Base-by-base conservation (phyloP, 2,329 filamentous ascomycete species). In the Rutstroemia sp. region DNA sequence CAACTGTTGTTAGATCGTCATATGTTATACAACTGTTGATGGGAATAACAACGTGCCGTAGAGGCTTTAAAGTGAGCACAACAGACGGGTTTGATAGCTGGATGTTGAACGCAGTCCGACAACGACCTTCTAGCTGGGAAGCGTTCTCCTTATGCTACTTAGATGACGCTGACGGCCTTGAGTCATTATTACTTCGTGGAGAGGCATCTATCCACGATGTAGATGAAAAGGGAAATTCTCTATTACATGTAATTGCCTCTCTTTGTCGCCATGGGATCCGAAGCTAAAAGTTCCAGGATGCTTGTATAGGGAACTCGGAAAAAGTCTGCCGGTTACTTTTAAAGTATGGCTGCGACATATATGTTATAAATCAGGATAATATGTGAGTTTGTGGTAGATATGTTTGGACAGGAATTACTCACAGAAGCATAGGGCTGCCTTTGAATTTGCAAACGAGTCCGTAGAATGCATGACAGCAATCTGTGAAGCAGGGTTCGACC, bases 131-230 rank as follows among this genome's bases (percentile, higher is more conserved):
- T 12, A 19, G 58, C 46, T 53, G 48, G 0, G 23, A 41, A 16
- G 49, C 54, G 4, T 59, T 58, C 18, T 0, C 2, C n/a, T 21
- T 55, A 25, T 56, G 52, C 34, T 0, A 0, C 5, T 0, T 16
- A 3, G 57, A 54, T 14, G 49, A 58, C 8, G 8, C 25, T 18
- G 23, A 50, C 38, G 54, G 44, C 12, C 54, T 61, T 4, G n/a
- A 42, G 6, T 44, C 23, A 6, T 49, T 61, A 2, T 34, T 61
- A 1, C n/a, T 38, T 44, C 23, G 19, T 7, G 54, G 57, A 1
- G 30, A 58, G 18, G 55, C 59, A 45, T 61, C 54, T 5, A 5
- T 61, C 12, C 52, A 52, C 42, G 57, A 61, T 49, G 14, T 53
- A 4, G n/a, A 56, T 10, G 47, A 49, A 8, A 0, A 7, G 0